Percentiles rank a stretch among this genome's conserved stretches.
Evolutionary conservation across 495 filamentous ascomycete species (phyloP).

Genomic region (Daldinia loculata): DNA sequence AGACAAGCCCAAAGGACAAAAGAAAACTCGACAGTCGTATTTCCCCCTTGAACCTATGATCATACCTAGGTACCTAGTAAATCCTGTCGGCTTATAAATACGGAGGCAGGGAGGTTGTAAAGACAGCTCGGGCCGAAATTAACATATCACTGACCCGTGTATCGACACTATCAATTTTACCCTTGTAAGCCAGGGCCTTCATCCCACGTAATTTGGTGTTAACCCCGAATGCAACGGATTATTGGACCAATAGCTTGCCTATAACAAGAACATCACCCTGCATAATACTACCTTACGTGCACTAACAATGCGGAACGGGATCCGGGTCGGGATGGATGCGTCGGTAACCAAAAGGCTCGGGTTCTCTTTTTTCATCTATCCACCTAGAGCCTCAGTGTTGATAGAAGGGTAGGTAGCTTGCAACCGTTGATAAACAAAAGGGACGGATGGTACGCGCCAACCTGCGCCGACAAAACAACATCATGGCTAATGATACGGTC

Average conservation of each 20-base stretch:
- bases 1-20: background rate
- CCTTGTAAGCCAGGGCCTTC: background rate
- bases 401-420: background rate
- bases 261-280: background rate
- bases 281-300: background rate
- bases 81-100: background rate
- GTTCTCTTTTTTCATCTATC: background rate
- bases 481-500: slow-evolving; percentile 15
- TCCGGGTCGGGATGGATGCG: background rate
- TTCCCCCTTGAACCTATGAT: background rate
- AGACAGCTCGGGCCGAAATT: background rate
- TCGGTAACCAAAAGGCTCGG: background rate
- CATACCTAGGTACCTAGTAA: background rate
- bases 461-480: background rate
- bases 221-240: background rate
- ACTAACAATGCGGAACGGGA: background rate
- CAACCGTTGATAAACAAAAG: background rate
- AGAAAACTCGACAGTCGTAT: background rate
- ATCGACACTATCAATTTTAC: background rate
- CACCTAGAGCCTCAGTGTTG: background rate
- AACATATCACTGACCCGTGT: background rate
- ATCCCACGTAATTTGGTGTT: background rate
- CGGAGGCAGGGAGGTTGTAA: background rate
- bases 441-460: background rate
- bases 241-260: background rate